A percentile compares a stretch with the other conserved stretches of the same genome.
These are phyloP conservation scores for Sporothrix sp. DNA, from an alignment of 2,329 filamentous ascomycete species.

Conservation along the genomic window DNA sequence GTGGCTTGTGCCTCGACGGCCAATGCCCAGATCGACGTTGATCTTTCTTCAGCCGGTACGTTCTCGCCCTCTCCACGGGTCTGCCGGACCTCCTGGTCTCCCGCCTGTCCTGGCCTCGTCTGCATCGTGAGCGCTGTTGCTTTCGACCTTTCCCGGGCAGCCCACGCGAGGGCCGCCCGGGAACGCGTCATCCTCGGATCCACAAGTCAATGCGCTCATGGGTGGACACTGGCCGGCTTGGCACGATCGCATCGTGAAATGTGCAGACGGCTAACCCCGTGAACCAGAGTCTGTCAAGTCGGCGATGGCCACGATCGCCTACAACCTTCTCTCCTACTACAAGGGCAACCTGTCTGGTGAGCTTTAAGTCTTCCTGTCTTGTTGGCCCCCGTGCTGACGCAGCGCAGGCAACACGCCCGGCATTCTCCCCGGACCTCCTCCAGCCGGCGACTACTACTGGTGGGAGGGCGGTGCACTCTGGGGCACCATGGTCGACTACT, in stretches of 20 bases:
- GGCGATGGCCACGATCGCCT: conserved; percentile 37
- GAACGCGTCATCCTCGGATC: conserved; percentile 2
- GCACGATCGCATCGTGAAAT: not conserved
- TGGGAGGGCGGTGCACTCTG: conserved; percentile 25
- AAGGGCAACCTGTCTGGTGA: conserved; percentile 33
- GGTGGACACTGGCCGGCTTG: conserved; percentile 1
- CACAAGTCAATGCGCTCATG: not conserved
- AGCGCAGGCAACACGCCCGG: conserved; percentile 19
- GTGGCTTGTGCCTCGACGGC: conserved; percentile 13
- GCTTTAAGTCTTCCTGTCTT: not conserved
- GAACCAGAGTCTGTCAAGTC: conserved; percentile 35
- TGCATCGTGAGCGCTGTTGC: not conserved
- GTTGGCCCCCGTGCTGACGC: not conserved
- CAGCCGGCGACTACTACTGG: conserved; percentile 29
- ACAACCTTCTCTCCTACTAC: conserved; percentile 43
- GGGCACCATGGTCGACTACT: conserved; percentile 32
- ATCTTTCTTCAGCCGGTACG: conserved; percentile 14
- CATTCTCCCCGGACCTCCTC: conserved; percentile 25
- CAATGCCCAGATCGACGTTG: conserved; percentile 14
- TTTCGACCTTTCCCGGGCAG: not conserved
- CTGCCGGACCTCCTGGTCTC: not conserved
- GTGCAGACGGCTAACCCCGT: conserved; percentile 2
- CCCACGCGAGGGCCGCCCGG: not conserved
- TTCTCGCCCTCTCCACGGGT: not conserved
- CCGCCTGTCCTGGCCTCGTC: not conserved